Base-by-base conservation (phyloP, 768 basidiomycete genomes). In the Lactarius vividus region DNA sequence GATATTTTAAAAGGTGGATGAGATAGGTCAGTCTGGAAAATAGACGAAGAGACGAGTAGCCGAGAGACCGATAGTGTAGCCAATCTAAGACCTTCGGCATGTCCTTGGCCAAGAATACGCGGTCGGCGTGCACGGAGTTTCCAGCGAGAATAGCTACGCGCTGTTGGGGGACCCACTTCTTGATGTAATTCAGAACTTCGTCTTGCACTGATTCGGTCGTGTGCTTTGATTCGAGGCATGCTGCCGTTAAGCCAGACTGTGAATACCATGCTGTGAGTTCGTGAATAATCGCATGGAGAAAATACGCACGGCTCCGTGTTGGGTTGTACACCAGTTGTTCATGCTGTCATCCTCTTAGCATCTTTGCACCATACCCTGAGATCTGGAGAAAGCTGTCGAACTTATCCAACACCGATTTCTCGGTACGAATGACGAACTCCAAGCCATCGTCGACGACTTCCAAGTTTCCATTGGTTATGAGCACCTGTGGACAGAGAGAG, bases 391-490 rank as follows among this genome's bases (percentile, higher is more conserved):
- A 39, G 62, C 26, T 49, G 20, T 39, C 84, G 73, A 64, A 93
- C 94, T 74, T 77, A 73, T 96, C 90, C 39, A 97, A 75, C 13
- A 83, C 71, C 20, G 77, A 75, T 73, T 91, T 92, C 64, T 91
- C 85, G 1, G 88, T 90, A 59, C 77, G 80, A 62, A 98, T 88
- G 35, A 94, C 83, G 70, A 82, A 94, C 70, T 88, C 79, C 23
- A 96, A 77, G 13, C 95, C 94, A 15, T 88, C 82, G 73, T 97
- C 93, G 5, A 97, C 88, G 13, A 84, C 73, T 29, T 92, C 82
- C 46, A 98, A 78, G 69, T 93, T 83, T 4, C 94, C 94, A 71
- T 96, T 82, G 2, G 95, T 96, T 65, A 98, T 91, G 39, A 97
- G 77, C 44, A 96, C 92, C 81, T 94, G 73, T 37, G 35, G 28